These are phyloP conservation scores for Lentithecium fluviatile DNA, from an alignment of 495 filamentous ascomycete species.

Conservation along the genomic window DNA sequence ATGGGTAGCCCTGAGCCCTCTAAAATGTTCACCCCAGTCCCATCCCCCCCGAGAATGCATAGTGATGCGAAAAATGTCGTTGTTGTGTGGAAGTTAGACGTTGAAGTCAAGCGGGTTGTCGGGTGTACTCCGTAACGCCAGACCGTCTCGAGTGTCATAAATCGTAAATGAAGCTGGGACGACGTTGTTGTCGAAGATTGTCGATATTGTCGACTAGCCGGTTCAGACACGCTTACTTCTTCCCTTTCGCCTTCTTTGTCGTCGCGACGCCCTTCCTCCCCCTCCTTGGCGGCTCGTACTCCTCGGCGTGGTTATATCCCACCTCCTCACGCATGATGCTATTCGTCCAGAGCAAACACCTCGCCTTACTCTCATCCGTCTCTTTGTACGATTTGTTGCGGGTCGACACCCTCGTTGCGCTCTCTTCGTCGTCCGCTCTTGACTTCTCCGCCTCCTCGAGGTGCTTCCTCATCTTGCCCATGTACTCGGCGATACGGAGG, in stretches of 20 bases:
- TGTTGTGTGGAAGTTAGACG: no score
- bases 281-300: constrained; percentile 62
- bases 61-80: no score
- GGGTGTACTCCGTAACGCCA: no score
- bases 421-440: constrained; percentile 54
- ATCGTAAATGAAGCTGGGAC: neutral
- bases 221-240: constrained; percentile 17
- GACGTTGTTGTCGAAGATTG: no score
- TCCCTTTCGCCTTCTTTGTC: constrained; percentile 22
- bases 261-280: constrained; percentile 46
- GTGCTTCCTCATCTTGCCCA: constrained; percentile 75
- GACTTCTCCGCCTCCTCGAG: constrained; percentile 54
- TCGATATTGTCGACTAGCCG: neutral
- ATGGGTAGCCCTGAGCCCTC: no score
- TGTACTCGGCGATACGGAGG: constrained; percentile 73
- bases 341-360: constrained; percentile 83
- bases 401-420: constrained; percentile 56
- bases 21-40: no score
- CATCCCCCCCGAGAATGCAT: no score
- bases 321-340: constrained; percentile 69
- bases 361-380: constrained; percentile 52
- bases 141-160: neutral
- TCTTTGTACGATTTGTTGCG: constrained; percentile 64
- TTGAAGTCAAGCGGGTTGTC: no score
- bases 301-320: constrained; percentile 79